Conservation (phyloP, 805 yeast genomes). For the Blastobotrys peoriensis region DNA sequence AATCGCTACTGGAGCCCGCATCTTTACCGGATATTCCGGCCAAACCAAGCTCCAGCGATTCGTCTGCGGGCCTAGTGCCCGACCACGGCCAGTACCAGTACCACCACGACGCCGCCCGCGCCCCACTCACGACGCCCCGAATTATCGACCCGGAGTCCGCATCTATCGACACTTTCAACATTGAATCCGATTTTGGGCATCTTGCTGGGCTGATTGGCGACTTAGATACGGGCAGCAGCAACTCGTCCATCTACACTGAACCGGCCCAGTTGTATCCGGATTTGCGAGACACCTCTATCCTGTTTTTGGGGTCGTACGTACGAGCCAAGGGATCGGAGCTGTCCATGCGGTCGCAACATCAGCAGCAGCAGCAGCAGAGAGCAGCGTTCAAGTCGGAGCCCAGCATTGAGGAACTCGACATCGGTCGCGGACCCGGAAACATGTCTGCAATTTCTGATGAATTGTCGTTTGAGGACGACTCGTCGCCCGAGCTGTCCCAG, state of each 20-base stretch:
- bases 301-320: conserved; percentile 27
- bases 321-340: conserved; percentile 9
- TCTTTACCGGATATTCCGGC: background rate
- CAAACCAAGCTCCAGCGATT: background rate
- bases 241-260: background rate
- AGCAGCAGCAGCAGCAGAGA: background rate
- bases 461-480: background rate
- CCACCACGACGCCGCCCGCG: background rate
- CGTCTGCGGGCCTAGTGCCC: background rate
- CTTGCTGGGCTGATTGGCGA: conserved; percentile 30
- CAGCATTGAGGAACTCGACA: background rate
- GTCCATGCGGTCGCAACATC: background rate
- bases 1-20: background rate
- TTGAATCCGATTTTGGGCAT: conserved; percentile 29
- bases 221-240: conserved; percentile 16
- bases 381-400: background rate
- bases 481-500: background rate
- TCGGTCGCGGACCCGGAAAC: conserved; percentile 14
- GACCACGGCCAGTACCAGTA: background rate
- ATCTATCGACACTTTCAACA: conserved; percentile 13
- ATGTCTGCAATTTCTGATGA: too few species aligned
- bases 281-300: conserved; percentile 29
- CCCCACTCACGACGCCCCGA: background rate
- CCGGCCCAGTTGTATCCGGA: conserved; percentile 25
- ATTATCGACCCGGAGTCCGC: background rate